These are phyloP conservation scores for Nyctanthes arbortristis DNA, from an alignment of 257 asterid species.

Conservation along the genomic window DNA sequence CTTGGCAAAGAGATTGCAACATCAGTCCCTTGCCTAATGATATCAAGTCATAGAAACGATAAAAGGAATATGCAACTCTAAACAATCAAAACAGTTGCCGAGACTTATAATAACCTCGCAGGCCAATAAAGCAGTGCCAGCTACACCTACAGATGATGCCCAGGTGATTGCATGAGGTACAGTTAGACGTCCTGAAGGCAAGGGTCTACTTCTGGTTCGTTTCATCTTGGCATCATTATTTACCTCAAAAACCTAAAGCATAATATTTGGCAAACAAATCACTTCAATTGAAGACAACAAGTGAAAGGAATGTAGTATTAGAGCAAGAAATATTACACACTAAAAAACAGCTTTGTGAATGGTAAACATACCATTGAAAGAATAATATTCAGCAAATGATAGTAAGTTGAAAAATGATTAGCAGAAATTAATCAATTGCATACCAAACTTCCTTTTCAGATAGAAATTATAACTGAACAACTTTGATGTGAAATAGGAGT, in stretches of 20 bases:
- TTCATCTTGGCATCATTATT: conserved; percentile 91
- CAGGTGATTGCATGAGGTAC: conserved; percentile 77
- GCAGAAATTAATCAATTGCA: not conserved
- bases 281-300: conserved; percentile 2
- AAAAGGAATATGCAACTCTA: conserved; percentile 12
- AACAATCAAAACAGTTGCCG: conserved; percentile 28
- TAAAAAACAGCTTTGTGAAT: not conserved
- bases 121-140: conserved; percentile 85
- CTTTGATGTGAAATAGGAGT: not conserved
- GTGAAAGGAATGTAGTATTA: not conserved
- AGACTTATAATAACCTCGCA: conserved; percentile 61
- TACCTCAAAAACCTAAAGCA: conserved; percentile 75
- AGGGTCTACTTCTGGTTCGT: conserved; percentile 83
- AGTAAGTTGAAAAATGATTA: not conserved
- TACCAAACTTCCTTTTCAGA: not conserved
- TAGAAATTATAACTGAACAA: not conserved
- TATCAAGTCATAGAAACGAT: too few relatives aligned
- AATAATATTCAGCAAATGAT: not conserved
- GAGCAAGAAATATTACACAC: not conserved
- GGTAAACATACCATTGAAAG: not conserved
- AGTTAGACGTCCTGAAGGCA: conserved; percentile 81
- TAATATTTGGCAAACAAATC: not conserved
- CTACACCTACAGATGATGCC: conserved; percentile 78
- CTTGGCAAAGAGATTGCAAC: conserved; percentile 63
- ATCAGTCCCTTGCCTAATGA: conserved; percentile 44